Evolutionary conservation across 305 asterid species (phyloP), one percentile per base, ranked within the genome.

Genomic region (Fraxinus velutina): DNA sequence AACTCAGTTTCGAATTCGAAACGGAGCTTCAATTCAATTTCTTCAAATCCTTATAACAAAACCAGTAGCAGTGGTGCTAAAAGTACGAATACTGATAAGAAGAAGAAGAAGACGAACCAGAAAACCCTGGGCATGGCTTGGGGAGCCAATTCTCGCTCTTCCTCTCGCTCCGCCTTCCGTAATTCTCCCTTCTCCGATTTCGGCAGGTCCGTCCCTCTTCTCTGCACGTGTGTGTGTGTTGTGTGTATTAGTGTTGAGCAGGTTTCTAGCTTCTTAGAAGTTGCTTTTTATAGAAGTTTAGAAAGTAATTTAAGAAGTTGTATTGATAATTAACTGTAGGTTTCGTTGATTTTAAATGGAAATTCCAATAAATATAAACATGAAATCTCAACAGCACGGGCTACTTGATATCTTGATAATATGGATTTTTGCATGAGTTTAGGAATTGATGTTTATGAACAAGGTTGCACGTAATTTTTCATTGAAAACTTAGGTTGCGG

Each of bases 91-190:
- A 39, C 21, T 71, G 76, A 32, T 30, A 93, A 87, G 89, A 92
- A 86, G 92, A 92, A 86, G 92, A 90, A 73, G 86, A 90, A 80
- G 83, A 82, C 85, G 33, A 85, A 88, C 70, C 95, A 91, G 88
- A 94, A 90, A 78, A 89, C 96, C 88, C 94, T 90, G 36, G 97
- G 97, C 62, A 86, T 92, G 96, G 92, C 97, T 78, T 96, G 99
- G 98, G 97, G 98, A 21, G 81, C 97, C 7, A 90, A 89, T 91
- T 95, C 98, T 71, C 91, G 82, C 27, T 87, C 97, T 60, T 86
- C 94, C 21, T 88, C 93, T 77, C 89, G 90, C 64, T 78, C 97
- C 37, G 68, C 89, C 73, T 93, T 84, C 84, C 91, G 92, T 62
- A 88, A 44, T 83, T 90, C 99, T 21, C 97, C 98, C 6, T 94